Percentiles rank a stretch among this genome's conserved stretches.
Conservation (phyloP, 1,139 yeast genomes). For the Geotrichum cucujoidarum region DNA sequence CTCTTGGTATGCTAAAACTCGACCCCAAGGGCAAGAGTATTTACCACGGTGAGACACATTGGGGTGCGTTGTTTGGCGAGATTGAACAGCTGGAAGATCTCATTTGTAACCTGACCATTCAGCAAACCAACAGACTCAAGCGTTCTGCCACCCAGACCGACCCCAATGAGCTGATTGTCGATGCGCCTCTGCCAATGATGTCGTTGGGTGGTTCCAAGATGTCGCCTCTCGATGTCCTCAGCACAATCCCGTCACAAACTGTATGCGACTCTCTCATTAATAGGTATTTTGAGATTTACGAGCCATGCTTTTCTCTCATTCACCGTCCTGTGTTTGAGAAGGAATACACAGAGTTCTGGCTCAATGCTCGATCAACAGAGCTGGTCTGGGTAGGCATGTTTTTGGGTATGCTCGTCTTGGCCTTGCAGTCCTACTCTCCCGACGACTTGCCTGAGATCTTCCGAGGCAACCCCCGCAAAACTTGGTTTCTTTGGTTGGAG, state of each 20-base stretch:
- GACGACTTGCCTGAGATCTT: constrained; percentile 22
- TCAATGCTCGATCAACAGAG: constrained; percentile 30
- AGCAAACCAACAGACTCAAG: neutral
- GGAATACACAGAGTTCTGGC: constrained; percentile 33
- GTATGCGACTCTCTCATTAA: constrained; percentile 30
- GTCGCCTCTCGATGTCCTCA: constrained; percentile 27
- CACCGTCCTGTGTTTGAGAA: constrained; percentile 32
- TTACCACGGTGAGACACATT: constrained; percentile 38
- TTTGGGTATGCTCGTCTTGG: constrained; percentile 32
- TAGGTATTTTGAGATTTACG: constrained; percentile 31
- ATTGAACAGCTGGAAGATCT: constrained; percentile 22
- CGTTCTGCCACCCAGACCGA: neutral
- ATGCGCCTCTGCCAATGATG: constrained; percentile 13
- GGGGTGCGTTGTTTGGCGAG: constrained; percentile 36
- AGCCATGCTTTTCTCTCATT: constrained; percentile 31
- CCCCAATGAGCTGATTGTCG: neutral
- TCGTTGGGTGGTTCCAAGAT: constrained; percentile 7
- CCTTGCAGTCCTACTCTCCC: constrained; percentile 30
- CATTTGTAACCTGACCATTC: constrained; percentile 1
- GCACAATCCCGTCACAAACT: constrained; percentile 28
- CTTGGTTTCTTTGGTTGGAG: constrained; percentile 31
- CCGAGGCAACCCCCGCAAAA: constrained; percentile 23
- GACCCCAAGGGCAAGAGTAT: constrained; percentile 35
- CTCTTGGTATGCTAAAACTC: constrained; percentile 37
- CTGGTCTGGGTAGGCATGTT: constrained; percentile 34